Conservation (phyloP, 805 yeast genomes). For the Wickerhamiella hasegawae region DNA sequence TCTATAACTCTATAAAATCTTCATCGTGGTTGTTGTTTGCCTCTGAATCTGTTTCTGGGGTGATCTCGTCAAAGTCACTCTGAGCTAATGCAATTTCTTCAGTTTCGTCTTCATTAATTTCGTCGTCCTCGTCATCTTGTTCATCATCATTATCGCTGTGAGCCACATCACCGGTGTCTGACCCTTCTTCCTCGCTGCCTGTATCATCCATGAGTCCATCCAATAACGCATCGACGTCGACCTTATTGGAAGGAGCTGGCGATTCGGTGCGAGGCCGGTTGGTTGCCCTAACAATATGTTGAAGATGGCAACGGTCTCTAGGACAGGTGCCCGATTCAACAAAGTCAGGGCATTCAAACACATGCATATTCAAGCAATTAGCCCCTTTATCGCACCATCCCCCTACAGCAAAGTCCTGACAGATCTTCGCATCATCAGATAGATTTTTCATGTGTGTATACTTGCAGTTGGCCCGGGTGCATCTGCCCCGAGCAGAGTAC, state of each 20-base stretch:
- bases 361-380: slow-evolving; percentile 40
- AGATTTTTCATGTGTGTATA: slow-evolving; percentile 33
- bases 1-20: slow-evolving; percentile 8
- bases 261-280: too few species aligned
- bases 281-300: slow-evolving; percentile 29
- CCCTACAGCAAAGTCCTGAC: slow-evolving; percentile 50
- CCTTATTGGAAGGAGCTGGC: too few species aligned
- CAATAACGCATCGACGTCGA: neutral
- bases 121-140: slow-evolving; percentile 11
- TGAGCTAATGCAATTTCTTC: too few species aligned
- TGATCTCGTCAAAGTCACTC: too few species aligned
- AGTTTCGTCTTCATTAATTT: slow-evolving; percentile 12
- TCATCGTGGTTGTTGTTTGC: slow-evolving; percentile 1
- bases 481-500: slow-evolving; percentile 32
- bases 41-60: too few species aligned
- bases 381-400: slow-evolving; percentile 56
- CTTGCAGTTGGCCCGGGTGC: slow-evolving; percentile 34
- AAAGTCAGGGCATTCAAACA: slow-evolving; percentile 54
- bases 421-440: slow-evolving; percentile 29
- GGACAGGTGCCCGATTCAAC: slow-evolving; percentile 46
- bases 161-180: slow-evolving; percentile 1
- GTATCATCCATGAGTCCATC: neutral
- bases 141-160: slow-evolving; percentile 6
- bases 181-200: neutral
- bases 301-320: slow-evolving; percentile 35